Evolutionary conservation across 177 flowering plant species (phyloP), one percentile per base, ranked within the genome.

Genomic region (Vitis hybrid): DNA sequence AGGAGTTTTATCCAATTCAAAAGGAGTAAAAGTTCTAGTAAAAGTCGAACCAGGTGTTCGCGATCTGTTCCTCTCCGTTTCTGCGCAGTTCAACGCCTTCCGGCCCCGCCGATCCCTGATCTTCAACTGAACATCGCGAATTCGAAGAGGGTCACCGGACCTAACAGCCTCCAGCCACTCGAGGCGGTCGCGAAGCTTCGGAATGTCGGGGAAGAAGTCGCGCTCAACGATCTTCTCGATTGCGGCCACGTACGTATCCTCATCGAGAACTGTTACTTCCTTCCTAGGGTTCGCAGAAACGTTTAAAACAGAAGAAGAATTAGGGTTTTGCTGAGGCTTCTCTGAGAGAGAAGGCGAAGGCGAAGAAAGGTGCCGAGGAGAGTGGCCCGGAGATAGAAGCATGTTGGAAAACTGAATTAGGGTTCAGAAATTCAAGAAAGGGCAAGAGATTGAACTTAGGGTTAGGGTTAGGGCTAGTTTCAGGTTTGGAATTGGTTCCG

Each of bases 101-200:
- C 82, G 77, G 15, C 79, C 70, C 5, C 92, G 85, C 16, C 97
- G 85, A 69, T 91, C 96, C 61, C 88, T 74, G 74, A 92, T 91
- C 89, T 94, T 93, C 81, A 95, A 80, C 83, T 95, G 97, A 50
- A 87, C 96, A 73, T 94, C 98, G 12, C 97, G 89, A n/a, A 94
- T 91, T 27, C 74, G 88, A 2, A 94, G 67, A 9, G 98, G 97
- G 60, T 95, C 99, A 18, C 88, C 81, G 13, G 85, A 79, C 27
- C 87, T 83, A 10, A 84, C 79, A 0, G 98, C 98, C 65, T 91
- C 89, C 1, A 95, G 85, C 98, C 96, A 93, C 30, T 95, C 99
- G 65, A 88, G 86, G 13, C 98, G 90, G 71, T 93, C 99, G 9
- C 91, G 80, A 62, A 95, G 93, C 83, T 91, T 91, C 7, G 94